Evolutionary conservation across 202 grass and related monocot genomes (phyloP), one percentile per base, ranked within the genome.

Genomic region (Cymbopogon flexuosus): DNA sequence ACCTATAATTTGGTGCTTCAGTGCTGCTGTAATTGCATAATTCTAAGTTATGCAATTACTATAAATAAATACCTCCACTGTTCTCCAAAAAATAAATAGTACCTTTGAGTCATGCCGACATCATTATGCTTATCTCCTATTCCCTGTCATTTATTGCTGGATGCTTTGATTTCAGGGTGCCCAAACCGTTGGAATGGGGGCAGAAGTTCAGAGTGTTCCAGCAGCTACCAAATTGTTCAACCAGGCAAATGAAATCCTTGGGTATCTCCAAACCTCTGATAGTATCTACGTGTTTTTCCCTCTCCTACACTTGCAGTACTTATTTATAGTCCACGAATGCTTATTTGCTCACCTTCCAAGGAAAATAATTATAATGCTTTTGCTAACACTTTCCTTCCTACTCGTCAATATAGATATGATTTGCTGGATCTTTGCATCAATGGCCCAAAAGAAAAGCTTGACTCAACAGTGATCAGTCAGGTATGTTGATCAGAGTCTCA

Each of bases 381-480:
- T 65, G 36, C 24, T 79, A 64, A 62, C 70, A 11, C 3, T 36
- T 75, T 61, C 35, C 15, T 29, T 79, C 57, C 4, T 77, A 64
- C 21, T 40, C n/a, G 30, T 56, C 18, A 16, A 68, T 71, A 61
- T 67, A 99, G 96, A 71, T 99, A 91, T 65, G 92, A 99, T 41
- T 78, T 99, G 88, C 39, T 95, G 81, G 87, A 91, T 91, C 63
- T 96, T 74, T 96, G 92, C 87, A 94, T 76, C 54, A 94, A 96
- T 81, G 96, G 96, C 13, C 92, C 96, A 61, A 99, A 99, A 87
- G 90, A 96, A 79, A 99, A 88, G 67, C 81, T 99, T 73, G 87
- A 99, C 71, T 99, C 90, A 68, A 99, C 96, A 52, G 88, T 96
- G 63, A 91, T 99, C 77, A 99, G 96, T 81, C 96, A 99, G 92